Base-by-base conservation (phyloP, 495 filamentous ascomycete species). In the Aspergillus kassunensis region DNA sequence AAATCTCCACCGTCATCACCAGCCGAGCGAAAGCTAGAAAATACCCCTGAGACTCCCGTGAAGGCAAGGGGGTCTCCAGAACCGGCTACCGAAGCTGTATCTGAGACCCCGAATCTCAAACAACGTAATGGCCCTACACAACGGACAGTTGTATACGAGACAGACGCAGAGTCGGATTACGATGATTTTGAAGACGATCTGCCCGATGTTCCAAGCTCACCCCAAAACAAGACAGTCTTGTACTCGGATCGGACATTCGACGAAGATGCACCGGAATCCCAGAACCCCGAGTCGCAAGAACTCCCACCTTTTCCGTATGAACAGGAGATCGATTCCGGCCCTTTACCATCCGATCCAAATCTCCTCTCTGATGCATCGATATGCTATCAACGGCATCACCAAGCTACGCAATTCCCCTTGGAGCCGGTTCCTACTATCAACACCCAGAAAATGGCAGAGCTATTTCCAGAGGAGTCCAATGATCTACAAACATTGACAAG, bases 91-190 rank as follows among this genome's bases (percentile, higher is more conserved):
- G 15, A 25, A 25, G 16, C 20, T 29, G 11, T 18, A 1, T 8
- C 9, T 8, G 7, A 27, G 15, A 19, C 18, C 9, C 15, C 23
- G 0, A 37, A 24, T 34, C 15, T 30, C 23, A 36, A 44, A 37
- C 29, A 35, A 13, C 49, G 23, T 2, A 47, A 39, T 6, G 16
- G 19, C 6, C 60, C 60, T 33, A 57, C 54, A 9, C 57, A 68
- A 24, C 64, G 64, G 35, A 72, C 62, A 1, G 67, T 76, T 11
- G 54, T 76, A 8, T 75, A 75, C 53, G 73, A 75, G 43, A 76
- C 73, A 1, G 73, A 76, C 54, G 73, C 64, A 1, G 73, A 75
- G 10, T 60, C 64, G 12, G 69, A 74, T 11, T 62, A 69, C 35
- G 64, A 57, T 13, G 71, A 70, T 8, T 54, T 46, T 15, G 61